These are phyloP conservation scores for Elsinoe necatrix DNA, from an alignment of 2,329 filamentous ascomycete species.

Conservation along the genomic window DNA sequence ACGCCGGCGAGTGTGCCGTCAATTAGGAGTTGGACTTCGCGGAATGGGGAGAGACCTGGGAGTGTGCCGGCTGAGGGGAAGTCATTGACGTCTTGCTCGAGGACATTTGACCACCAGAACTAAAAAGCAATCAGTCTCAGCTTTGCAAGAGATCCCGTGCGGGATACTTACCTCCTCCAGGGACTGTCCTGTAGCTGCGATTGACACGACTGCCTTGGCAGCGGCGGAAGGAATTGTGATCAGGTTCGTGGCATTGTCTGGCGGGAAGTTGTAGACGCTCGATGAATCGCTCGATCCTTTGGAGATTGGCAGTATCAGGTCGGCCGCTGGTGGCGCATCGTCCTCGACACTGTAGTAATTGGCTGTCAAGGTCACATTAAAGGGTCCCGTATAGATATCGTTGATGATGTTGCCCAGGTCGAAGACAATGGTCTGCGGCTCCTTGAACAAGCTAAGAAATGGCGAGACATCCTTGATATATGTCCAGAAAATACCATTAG, in stretches of 20 bases:
- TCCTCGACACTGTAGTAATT: conserved; percentile 55
- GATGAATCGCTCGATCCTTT: conserved; percentile 43
- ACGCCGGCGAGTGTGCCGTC: conserved; percentile 66
- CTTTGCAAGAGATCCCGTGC: too few relatives aligned
- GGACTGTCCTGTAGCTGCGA: conserved; percentile 69
- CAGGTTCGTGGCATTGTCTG: conserved; percentile 50
- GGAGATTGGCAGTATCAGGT: conserved; percentile 59
- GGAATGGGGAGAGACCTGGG: conserved; percentile 62
- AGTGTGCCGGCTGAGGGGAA: conserved; percentile 52
- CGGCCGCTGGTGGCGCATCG: conserved; percentile 37
- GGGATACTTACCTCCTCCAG: conserved; percentile 50
- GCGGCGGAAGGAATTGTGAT: conserved; percentile 58
- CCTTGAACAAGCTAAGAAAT: conserved; percentile 59
- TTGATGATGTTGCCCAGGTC: conserved; percentile 68
- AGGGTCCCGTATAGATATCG: conserved; percentile 61
- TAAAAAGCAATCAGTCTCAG: neutral
- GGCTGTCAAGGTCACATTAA: conserved; percentile 66
- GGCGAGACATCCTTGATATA: conserved; percentile 72
- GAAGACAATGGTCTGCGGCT: conserved; percentile 66
- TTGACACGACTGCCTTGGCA: conserved; percentile 61
- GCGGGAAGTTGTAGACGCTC: conserved; percentile 61
- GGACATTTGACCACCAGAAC: conserved; percentile 78
- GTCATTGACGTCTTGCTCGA: conserved; percentile 50
- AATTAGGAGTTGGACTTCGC: conserved; percentile 69
- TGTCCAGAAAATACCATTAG: conserved; percentile 62